A percentile compares a stretch with the other conserved stretches of the same genome.
These are phyloP conservation scores for Pleurozium schreberi DNA, from an alignment of 225 moss, liverwort and hornwort species.

Conservation along the genomic window DNA sequence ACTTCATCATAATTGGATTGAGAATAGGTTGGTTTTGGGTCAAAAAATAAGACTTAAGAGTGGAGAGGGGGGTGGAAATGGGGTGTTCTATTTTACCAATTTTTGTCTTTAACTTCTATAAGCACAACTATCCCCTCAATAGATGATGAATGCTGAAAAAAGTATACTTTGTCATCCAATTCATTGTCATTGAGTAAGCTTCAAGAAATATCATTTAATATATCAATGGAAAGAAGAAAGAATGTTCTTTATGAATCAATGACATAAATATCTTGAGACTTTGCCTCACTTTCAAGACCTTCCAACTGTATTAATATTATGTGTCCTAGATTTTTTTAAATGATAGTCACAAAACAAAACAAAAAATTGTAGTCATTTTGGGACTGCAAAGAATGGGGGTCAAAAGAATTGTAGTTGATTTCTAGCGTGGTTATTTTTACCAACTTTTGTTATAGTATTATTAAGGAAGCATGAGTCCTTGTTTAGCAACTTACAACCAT, in stretches of 20 bases:
- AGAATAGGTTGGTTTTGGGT: not conserved
- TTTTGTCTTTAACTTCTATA: not conserved
- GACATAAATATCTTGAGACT: not conserved
- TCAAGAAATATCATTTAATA: not conserved
- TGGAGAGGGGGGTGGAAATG: rapidly evolving
- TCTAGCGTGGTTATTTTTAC: no score
- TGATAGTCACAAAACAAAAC: no score
- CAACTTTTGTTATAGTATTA: no score
- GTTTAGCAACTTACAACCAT: no score
- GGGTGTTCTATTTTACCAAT: not conserved
- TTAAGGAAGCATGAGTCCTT: no score
- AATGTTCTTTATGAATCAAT: not conserved
- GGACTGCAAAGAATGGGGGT: no score
- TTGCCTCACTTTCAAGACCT: not conserved
- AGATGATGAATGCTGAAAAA: not conserved
- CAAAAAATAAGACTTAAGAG: rapidly evolving
- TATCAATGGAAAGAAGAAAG: not conserved
- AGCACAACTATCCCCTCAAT: not conserved
- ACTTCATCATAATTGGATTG: not conserved
- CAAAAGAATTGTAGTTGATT: no score
- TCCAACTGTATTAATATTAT: no score
- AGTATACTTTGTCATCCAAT: not conserved
- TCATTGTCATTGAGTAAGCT: not conserved
- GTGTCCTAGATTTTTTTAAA: no score
- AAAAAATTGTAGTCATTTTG: no score